Evolutionary conservation across 768 basidiomycete genomes (phyloP).

Genomic region (Mycena amicta): DNA sequence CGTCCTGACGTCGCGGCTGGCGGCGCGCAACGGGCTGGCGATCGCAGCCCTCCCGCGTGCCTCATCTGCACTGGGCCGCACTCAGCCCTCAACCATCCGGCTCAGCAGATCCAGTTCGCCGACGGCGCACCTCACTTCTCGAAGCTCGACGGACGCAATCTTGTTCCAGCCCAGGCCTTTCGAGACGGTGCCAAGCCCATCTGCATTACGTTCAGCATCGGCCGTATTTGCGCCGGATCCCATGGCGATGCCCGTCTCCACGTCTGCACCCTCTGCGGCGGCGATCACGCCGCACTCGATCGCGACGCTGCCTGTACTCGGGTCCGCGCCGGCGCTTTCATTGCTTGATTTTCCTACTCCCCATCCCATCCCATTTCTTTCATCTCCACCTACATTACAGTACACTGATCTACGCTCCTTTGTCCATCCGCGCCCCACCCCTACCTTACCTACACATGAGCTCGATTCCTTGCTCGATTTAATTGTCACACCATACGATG

Average conservation of each 20-base stretch:
- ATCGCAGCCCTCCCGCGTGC: conserved; percentile 8
- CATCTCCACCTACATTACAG: neutral
- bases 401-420: conserved; percentile 21
- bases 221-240: neutral
- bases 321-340: conserved; percentile 4
- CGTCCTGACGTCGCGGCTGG: neutral
- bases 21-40: neutral
- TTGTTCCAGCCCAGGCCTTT: conserved; percentile 3
- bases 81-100: neutral
- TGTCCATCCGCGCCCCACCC: conserved; percentile 20
- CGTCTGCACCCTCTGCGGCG: conserved; percentile 25
- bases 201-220: conserved; percentile 21
- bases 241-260: conserved; percentile 14
- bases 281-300: conserved; percentile 19
- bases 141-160: neutral
- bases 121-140: conserved; percentile 13
- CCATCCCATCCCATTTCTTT: neutral
- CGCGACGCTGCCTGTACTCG: conserved; percentile 5
- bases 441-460: neutral
- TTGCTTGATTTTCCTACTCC: neutral
- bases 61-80: conserved; percentile 14
- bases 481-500: conserved; percentile 35
- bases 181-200: neutral
- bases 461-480: conserved; percentile 24
- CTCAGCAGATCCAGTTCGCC: neutral